Evolutionary conservation across 768 basidiomycete species (phyloP).

Genomic region (Amanita pallidorosea): DNA sequence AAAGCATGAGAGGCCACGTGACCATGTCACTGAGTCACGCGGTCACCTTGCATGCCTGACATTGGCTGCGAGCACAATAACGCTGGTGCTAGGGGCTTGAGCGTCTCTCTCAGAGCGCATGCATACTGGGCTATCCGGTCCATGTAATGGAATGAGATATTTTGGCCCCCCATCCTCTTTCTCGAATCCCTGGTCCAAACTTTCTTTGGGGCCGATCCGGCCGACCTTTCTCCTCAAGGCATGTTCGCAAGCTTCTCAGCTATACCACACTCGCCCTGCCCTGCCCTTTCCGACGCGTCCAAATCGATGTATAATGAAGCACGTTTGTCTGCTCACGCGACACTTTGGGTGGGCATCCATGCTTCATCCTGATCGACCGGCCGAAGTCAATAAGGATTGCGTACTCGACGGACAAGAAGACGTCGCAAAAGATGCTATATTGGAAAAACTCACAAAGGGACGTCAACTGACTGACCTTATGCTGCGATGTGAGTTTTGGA

Average conservation of each 20-base stretch:
- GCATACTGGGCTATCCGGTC: constrained; percentile 25
- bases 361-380: background rate
- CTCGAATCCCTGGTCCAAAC: background rate
- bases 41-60: background rate
- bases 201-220: background rate
- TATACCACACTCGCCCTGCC: background rate
- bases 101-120: constrained; percentile 29
- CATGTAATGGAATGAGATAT: constrained; percentile 29
- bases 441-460: constrained; percentile 81
- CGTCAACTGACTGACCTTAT: constrained; percentile 84
- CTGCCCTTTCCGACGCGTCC: background rate
- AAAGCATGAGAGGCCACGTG: background rate
- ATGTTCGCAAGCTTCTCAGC: background rate
- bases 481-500: constrained; percentile 68
- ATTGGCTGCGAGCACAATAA: background rate
- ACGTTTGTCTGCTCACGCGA: background rate
- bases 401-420: constrained; percentile 1
- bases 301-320: background rate
- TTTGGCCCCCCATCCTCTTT: constrained; percentile 7
- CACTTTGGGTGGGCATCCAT: background rate
- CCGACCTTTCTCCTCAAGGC: background rate
- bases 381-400: background rate
- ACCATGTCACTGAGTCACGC: background rate
- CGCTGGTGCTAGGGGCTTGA: background rate
- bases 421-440: constrained; percentile 51